Evolutionary conservation across 2,329 filamentous ascomycete genomes (phyloP).

Genomic region (Camillea tinctor): DNA sequence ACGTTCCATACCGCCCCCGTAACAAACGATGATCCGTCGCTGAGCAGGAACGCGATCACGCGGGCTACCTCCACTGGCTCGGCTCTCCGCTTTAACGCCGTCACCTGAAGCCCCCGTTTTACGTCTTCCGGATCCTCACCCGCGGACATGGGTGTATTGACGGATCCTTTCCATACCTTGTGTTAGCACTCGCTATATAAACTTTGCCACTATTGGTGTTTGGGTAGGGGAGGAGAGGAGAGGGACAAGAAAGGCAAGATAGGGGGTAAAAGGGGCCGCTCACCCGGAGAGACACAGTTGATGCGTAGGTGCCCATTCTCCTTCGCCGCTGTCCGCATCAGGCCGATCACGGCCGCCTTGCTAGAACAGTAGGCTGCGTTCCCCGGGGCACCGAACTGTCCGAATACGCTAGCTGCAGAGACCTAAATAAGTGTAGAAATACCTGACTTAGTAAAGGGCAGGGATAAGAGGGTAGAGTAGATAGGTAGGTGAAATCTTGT

Average conservation of each 20-base stretch:
- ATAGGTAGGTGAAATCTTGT: background rate
- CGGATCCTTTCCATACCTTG: slow-evolving; percentile 20
- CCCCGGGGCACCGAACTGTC: slow-evolving; percentile 29
- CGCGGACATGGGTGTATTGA: slow-evolving; percentile 30
- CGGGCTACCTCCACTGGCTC: slow-evolving; percentile 34
- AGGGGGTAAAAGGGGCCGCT: background rate
- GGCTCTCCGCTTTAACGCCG: slow-evolving; percentile 21
- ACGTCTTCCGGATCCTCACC: slow-evolving; percentile 6
- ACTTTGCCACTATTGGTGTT: too few relatives aligned
- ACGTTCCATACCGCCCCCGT: slow-evolving; percentile 24
- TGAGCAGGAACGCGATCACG: slow-evolving; percentile 36
- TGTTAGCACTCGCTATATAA: too few relatives aligned
- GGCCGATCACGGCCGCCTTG: slow-evolving; percentile 33
- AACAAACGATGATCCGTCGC: slow-evolving; percentile 30
- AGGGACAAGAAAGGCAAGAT: too few relatives aligned
- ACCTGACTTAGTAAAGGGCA: too few relatives aligned
- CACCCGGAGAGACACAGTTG: slow-evolving; percentile 31
- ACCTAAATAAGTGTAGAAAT: background rate
- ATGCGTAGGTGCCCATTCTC: slow-evolving; percentile 32
- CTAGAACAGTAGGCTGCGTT: slow-evolving; percentile 31
- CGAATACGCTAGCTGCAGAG: slow-evolving; percentile 7
- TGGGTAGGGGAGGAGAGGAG: too few relatives aligned
- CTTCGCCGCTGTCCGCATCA: slow-evolving; percentile 32
- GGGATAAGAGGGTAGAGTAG: too few relatives aligned
- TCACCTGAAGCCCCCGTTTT: slow-evolving; percentile 16